Conservation (phyloP, 768 basidiomycete genomes). For the Imleria badia region DNA sequence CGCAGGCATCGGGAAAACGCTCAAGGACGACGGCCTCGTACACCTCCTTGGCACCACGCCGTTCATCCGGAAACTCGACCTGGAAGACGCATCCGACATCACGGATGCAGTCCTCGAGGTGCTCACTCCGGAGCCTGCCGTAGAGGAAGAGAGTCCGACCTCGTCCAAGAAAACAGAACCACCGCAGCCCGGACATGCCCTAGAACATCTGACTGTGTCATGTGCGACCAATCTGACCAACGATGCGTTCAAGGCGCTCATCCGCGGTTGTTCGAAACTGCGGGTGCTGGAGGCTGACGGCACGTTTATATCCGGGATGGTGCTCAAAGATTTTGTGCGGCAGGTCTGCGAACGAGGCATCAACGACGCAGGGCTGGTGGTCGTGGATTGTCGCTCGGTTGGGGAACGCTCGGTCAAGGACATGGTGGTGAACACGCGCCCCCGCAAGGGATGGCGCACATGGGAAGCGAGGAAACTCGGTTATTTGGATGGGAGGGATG, state of each 20-base stretch:
- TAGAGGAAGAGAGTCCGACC: constrained; percentile 3
- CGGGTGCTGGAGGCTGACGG: constrained; percentile 75
- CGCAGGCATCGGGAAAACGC: constrained; percentile 66
- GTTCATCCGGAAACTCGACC: constrained; percentile 69
- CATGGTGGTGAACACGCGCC: constrained; percentile 55
- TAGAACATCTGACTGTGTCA: constrained; percentile 74
- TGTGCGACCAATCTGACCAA: constrained; percentile 64
- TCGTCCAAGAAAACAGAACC: constrained; percentile 16
- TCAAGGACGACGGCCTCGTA: constrained; percentile 74
- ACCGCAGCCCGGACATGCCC: constrained; percentile 57
- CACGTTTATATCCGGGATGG: constrained; percentile 62
- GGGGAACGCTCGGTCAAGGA: constrained; percentile 64
- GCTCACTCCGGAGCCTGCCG: constrained; percentile 49
- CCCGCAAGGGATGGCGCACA: constrained; percentile 72
- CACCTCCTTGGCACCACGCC: constrained; percentile 69
- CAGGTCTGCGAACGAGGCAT: constrained; percentile 47
- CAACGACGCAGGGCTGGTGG: constrained; percentile 57
- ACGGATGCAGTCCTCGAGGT: constrained; percentile 68
- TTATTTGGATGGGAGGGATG: constrained; percentile 71
- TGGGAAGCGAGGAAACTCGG: constrained; percentile 67
- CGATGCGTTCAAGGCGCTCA: constrained; percentile 60
- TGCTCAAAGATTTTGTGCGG: constrained; percentile 68
- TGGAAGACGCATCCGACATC: constrained; percentile 80
- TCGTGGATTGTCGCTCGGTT: constrained; percentile 74
- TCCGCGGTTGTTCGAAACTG: constrained; percentile 61